A percentile compares a stretch with the other conserved stretches of the same genome.
phyloP scores from a whole-genome alignment of 2,329 filamentous ascomycete species.

The Aspergillus awamori region DNA sequence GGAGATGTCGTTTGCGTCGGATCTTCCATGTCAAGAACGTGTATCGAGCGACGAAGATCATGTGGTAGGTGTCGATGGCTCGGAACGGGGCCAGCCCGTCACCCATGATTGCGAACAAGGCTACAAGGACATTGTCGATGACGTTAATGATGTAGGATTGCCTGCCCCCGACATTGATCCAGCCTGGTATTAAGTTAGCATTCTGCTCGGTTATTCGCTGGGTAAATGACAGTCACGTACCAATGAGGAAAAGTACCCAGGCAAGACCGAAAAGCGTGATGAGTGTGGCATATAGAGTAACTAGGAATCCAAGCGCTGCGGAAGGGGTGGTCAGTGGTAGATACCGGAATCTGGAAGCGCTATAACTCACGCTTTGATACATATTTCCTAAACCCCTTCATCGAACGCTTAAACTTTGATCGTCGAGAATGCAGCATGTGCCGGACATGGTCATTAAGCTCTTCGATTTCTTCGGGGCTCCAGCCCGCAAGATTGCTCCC shows the following conservation, averaged over 20 bases:
- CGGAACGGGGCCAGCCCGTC: conserved; percentile 75
- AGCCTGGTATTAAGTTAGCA: conserved; percentile 49
- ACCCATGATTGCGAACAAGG: conserved; percentile 70
- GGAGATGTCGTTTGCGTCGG: conserved; percentile 64
- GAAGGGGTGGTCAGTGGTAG: neutral
- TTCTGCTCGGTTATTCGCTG: neutral
- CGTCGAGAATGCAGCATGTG: conserved; percentile 84
- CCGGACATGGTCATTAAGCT: conserved; percentile 82
- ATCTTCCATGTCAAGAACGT: conserved; percentile 67
- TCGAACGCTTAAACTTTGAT: conserved; percentile 74
- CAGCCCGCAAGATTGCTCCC: conserved; percentile 73
- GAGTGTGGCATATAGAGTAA: conserved; percentile 79
- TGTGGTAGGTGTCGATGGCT: conserved; percentile 81
- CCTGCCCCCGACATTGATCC: conserved; percentile 77
- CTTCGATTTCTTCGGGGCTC: conserved; percentile 71
- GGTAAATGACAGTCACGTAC: conserved; percentile 39
- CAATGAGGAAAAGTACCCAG: conserved; percentile 90
- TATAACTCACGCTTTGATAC: conserved; percentile 62
- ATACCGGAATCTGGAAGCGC: neutral
- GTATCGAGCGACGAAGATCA: conserved; percentile 79
- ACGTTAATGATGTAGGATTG: conserved; percentile 71
- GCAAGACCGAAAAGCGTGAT: conserved; percentile 84
- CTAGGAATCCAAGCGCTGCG: conserved; percentile 73
- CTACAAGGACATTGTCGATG: conserved; percentile 72
- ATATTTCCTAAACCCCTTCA: conserved; percentile 82